Conservation (phyloP, 805 yeast genomes). For the Starmerella floris region DNA sequence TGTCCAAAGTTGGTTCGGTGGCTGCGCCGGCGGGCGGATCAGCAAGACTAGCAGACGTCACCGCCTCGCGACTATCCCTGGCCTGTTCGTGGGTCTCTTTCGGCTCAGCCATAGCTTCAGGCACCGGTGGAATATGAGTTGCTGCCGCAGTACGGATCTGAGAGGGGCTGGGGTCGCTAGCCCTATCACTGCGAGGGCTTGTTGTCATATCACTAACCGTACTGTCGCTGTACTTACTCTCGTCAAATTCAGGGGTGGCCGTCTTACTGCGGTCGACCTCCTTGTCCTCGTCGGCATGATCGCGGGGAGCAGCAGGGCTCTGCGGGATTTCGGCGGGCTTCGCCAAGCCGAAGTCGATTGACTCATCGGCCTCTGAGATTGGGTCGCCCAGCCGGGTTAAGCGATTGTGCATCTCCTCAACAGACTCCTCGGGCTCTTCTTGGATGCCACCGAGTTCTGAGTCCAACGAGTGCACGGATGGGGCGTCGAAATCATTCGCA, state of each 20-base stretch:
- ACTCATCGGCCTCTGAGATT: neutral
- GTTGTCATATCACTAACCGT: neutral
- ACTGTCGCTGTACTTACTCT: neutral
- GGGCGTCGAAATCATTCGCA: slow-evolving; percentile 2
- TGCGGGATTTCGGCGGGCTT: neutral
- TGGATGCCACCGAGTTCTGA: slow-evolving; percentile 19
- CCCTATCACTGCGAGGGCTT: neutral
- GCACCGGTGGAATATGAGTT: too few relatives aligned
- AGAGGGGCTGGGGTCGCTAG: too few relatives aligned
- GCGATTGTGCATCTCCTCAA: slow-evolving; percentile 6
- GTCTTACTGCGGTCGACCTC: neutral
- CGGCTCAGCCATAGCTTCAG: too few relatives aligned
- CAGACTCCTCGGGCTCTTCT: slow-evolving; percentile 2
- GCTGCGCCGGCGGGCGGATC: too few relatives aligned
- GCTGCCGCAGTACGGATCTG: too few relatives aligned
- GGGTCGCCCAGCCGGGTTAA: slow-evolving; percentile 1
- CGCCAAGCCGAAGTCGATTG: neutral
- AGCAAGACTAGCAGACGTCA: too few relatives aligned
- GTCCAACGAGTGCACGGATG: slow-evolving; percentile 16
- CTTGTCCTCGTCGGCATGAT: neutral
- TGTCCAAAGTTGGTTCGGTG: too few relatives aligned
- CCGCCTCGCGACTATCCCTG: too few relatives aligned
- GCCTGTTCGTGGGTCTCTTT: too few relatives aligned
- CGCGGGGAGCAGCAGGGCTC: too few relatives aligned
- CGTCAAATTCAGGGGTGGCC: neutral